Conservation (phyloP, 176 grass and related monocot genomes). For the Dactylis glomerata region DNA sequence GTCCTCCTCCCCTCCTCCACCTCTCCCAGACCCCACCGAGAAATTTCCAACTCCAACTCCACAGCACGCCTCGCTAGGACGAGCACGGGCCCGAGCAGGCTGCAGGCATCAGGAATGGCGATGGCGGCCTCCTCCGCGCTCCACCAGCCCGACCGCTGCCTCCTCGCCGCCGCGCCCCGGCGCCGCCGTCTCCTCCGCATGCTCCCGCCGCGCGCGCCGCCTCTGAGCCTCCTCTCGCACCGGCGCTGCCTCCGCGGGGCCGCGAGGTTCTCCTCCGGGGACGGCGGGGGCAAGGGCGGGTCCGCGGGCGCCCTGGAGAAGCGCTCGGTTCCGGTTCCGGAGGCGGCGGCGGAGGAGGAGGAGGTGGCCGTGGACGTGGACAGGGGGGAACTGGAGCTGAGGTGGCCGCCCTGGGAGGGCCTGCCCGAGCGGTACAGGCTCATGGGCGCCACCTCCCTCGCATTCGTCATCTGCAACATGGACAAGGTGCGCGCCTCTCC, state of each 20-base stretch:
- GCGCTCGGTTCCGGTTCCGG: slow-evolving; percentile 7
- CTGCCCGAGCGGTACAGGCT: slow-evolving; percentile 73
- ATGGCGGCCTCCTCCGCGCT: slow-evolving; percentile 24
- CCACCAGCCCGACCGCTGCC: slow-evolving; percentile 22
- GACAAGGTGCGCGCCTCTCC: slow-evolving; percentile 68
- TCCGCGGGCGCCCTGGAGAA: slow-evolving; percentile 42
- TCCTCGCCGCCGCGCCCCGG: background rate
- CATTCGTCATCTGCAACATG: slow-evolving; percentile 99
- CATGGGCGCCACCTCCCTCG: slow-evolving; percentile 80
- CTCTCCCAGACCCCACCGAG: background rate
- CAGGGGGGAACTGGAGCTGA: slow-evolving; percentile 28
- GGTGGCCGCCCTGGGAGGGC: slow-evolving; percentile 66
- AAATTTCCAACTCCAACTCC: background rate
- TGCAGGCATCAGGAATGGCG: slow-evolving; percentile 28
- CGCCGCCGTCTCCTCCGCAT: slow-evolving; percentile 30
- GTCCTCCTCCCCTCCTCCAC: background rate
- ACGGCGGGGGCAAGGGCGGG: slow-evolving; percentile 17
- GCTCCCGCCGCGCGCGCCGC: slow-evolving; percentile 30
- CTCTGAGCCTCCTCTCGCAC: background rate
- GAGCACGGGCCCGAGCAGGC: background rate
- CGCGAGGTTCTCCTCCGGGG: slow-evolving; percentile 39
- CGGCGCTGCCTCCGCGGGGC: slow-evolving; percentile 1
- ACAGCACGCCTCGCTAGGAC: background rate
- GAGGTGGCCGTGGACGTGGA: background rate
- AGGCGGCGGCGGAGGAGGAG: background rate